These are phyloP conservation scores for Conticribra weissflogii DNA, from an alignment of 108 stramenopile genomes.

Conservation along the genomic window DNA sequence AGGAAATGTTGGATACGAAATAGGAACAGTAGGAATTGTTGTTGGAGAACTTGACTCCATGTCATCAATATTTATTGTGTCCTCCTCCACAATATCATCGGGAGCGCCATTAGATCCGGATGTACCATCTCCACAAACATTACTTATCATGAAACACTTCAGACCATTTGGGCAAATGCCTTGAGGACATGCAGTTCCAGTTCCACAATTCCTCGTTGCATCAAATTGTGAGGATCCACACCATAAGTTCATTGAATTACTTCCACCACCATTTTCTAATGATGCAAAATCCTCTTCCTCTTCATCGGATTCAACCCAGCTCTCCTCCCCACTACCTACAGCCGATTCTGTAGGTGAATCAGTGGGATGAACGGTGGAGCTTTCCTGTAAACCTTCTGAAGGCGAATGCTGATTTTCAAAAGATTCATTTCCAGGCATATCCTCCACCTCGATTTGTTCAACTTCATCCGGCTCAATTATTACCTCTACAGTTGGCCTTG, in stretches of 20 bases:
- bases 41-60: not conserved
- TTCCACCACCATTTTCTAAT: not conserved
- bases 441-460: too few species aligned
- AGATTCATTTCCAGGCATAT: too few species aligned
- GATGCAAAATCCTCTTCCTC: conserved; percentile 3
- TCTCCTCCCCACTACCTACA: not conserved
- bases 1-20: not conserved
- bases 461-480: too few species aligned
- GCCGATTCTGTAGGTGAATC: too few species aligned
- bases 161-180: conserved; percentile 13
- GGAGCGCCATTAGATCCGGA: not conserved
- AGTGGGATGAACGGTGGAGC: too few species aligned
- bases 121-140: not conserved
- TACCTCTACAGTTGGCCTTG: too few species aligned
- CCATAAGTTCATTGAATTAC: conserved; percentile 10
- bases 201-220: conserved; percentile 18
- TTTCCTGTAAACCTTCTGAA: too few species aligned
- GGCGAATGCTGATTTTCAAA: too few species aligned
- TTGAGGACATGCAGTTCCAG: conserved; percentile 5
- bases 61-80: not conserved
- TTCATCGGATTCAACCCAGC: not conserved
- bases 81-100: not conserved
- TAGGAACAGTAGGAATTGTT: not conserved
- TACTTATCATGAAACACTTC: conserved; percentile 13
- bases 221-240: conserved; percentile 9